Base-by-base conservation (phyloP, 2,329 filamentous ascomycete species). In the Pezicula neosporulosa region DNA sequence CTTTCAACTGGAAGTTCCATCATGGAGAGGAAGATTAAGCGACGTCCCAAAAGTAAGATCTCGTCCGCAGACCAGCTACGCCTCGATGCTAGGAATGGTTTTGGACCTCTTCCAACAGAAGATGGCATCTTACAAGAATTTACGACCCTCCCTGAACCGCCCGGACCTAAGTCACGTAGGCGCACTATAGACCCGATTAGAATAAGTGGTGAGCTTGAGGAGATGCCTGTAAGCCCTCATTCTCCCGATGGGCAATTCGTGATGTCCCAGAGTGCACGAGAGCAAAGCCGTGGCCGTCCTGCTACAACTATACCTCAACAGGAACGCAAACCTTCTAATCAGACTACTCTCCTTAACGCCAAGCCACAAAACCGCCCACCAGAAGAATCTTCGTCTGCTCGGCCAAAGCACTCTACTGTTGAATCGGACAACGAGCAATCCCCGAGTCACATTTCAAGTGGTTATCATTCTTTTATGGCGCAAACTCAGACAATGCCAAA, bases 1-100 rank as follows among this genome's bases (percentile, higher is more conserved):
- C 33, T n/a, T 13, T n/a, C 49, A 15, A 52, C 56, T 6, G 44
- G 51, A 15, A 48, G 36, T 1, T 48, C 56, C 15, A 53, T 56
- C 9, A 58, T 58, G 50, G 52, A 62, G 18, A 49, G 51, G 21
- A 55, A 55, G 35, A 54, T 53, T 21, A 55, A 48, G 44, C 54
- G 53, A 19, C 38, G 19, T 43, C 47, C 44, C 12, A 51, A 52
- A 27, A 52, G 27, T 30, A 44, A 33, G 30, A 13, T 33, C 35
- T 9, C 53, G 53, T 19, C 49, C 50, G 2, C 54, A 56, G n/a
- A 53, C 54, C 30, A 33, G 30, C 30, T 15, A 44, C n/a, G 16
- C 39, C 24, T 21, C 6, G 39, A 44, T 28, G 2, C 21, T 28
- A 21, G 15, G 42, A 44, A 44, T 44, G 27, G 27, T 3, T 55